phyloP scores from a whole-genome alignment of 179 eudicot genomes.

The Beta corolliflora region DNA sequence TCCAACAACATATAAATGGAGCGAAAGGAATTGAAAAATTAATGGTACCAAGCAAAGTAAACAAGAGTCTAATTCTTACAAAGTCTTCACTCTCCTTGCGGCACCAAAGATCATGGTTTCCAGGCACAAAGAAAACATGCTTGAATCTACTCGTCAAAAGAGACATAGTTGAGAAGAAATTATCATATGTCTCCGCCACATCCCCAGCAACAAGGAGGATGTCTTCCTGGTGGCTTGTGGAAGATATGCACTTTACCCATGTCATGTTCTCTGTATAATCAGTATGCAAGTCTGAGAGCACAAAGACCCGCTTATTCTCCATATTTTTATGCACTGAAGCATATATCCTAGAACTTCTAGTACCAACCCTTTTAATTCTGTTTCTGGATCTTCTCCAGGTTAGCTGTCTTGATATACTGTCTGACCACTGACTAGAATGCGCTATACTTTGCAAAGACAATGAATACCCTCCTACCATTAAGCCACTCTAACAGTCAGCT shows the following conservation, averaged over 20 bases:
- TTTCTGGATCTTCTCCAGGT: constrained; percentile 22
- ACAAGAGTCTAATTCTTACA: constrained; percentile 37
- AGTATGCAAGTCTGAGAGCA: constrained; percentile 69
- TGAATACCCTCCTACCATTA: constrained; percentile 38
- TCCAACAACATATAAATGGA: background rate
- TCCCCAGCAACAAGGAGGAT: constrained; percentile 73
- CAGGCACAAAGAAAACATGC: constrained; percentile 66
- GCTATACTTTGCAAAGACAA: constrained; percentile 34
- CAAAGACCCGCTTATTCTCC: constrained; percentile 47
- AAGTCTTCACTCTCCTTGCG: constrained; percentile 46
- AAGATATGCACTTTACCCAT: constrained; percentile 55
- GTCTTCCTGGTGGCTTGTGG: constrained; percentile 38
- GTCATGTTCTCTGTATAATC: constrained; percentile 69
- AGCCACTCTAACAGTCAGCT: constrained; percentile 6
- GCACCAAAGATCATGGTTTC: constrained; percentile 83
- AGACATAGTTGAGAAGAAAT: constrained; percentile 57
- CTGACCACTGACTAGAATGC: constrained; percentile 26
- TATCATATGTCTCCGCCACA: constrained; percentile 62
- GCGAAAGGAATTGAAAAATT: background rate
- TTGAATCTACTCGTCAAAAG: constrained; percentile 54
- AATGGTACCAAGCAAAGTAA: background rate
- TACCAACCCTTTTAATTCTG: constrained; percentile 19
- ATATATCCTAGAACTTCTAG: constrained; percentile 33
- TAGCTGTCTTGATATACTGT: constrained; percentile 11
- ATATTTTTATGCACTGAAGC: constrained; percentile 25